Percentiles rank a stretch among this genome's conserved stretches.
These are phyloP conservation scores for Coemansia sp. DNA, from an alignment of 192 early-diverging fungal genomes.

Conservation along the genomic window DNA sequence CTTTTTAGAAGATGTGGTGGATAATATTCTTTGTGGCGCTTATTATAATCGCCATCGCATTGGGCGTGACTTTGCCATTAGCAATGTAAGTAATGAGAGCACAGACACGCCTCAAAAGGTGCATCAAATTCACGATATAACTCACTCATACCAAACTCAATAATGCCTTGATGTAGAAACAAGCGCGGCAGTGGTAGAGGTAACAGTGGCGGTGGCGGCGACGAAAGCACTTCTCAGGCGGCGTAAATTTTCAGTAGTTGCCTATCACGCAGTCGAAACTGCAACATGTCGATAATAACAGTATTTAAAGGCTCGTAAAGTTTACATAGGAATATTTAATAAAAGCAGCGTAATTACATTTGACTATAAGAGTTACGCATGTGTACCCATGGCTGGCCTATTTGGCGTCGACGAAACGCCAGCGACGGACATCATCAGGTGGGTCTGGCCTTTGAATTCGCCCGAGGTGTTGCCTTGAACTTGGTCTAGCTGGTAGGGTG, in stretches of 20 bases:
- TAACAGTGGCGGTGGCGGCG: constrained; percentile 5
- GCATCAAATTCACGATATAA: not conserved
- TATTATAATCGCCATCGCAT: constrained; percentile 40
- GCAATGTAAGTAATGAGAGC: constrained; percentile 44
- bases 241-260: not conserved
- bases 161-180: constrained; percentile 10
- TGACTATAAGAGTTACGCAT: not conserved
- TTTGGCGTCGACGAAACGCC: constrained; percentile 12
- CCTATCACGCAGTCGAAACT: too few relatives aligned
- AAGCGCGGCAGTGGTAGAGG: constrained; percentile 12
- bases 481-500: constrained; percentile 52
- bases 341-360: not conserved
- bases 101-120: not conserved
- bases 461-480: constrained; percentile 35
- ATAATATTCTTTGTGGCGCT: constrained; percentile 33
- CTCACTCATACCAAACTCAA: not conserved
- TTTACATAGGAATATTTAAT: not conserved
- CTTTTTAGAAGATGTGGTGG: constrained; percentile 55
- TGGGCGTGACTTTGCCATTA: constrained; percentile 37
- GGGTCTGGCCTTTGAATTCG: constrained; percentile 36
- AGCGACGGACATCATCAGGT: constrained; percentile 5
- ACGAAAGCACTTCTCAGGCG: not conserved
- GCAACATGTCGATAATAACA: not conserved
- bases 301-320: not conserved
- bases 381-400: constrained; percentile 12